phyloP scores from a whole-genome alignment of 1,284 basidiomycete species.

The Stereum hirsutum region DNA sequence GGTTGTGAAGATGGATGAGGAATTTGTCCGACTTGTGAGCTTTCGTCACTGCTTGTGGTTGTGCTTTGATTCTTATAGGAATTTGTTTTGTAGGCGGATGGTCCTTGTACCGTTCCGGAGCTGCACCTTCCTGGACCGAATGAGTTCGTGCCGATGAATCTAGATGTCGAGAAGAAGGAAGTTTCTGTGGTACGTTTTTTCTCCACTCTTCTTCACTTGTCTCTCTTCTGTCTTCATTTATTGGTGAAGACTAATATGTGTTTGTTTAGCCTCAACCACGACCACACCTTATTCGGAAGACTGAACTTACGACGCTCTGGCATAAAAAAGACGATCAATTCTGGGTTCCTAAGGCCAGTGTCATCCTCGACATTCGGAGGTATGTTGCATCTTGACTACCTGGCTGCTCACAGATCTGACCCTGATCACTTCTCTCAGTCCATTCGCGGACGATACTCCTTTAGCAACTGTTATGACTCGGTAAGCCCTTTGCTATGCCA shows the following conservation, averaged over 20 bases:
- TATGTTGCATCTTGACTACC: not conserved
- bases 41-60: not conserved
- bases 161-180: constrained; percentile 73
- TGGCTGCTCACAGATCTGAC: not conserved
- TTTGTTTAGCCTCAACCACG: constrained; percentile 55
- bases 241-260: not conserved
- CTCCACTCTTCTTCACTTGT: not conserved
- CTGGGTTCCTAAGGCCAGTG: constrained; percentile 84
- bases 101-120: constrained; percentile 54
- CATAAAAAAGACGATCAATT: constrained; percentile 95
- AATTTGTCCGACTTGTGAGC: constrained; percentile 54
- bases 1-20: constrained; percentile 57
- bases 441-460: constrained; percentile 44
- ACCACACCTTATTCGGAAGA: constrained; percentile 72
- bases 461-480: constrained; percentile 54
- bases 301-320: constrained; percentile 71
- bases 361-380: constrained; percentile 65
- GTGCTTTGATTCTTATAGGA: constrained; percentile 8
- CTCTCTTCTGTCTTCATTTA: constrained; percentile 6
- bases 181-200: constrained; percentile 43
- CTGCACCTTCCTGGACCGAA: constrained; percentile 81
- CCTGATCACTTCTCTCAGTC: constrained; percentile 13
- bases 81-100: constrained; percentile 40
- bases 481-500: constrained; percentile 23
- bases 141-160: constrained; percentile 82